phyloP scores from a whole-genome alignment of 139 green algal genomes.

The Chlamydomonas schloesseri region DNA sequence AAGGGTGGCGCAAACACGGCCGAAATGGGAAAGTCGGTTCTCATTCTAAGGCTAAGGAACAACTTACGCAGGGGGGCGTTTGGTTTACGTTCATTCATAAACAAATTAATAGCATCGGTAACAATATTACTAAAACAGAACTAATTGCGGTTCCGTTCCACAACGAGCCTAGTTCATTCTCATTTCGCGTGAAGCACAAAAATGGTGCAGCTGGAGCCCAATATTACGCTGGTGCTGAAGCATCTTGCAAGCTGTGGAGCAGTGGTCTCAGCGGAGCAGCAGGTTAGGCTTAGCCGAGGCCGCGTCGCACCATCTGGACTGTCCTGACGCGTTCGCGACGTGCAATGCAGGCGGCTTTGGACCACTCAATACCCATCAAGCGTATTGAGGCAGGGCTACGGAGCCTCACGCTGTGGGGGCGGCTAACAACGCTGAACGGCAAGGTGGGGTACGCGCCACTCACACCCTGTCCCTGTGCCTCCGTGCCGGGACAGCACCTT shows the following conservation, averaged over 20 bases:
- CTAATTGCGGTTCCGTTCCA: too few relatives aligned
- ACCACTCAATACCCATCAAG: constrained; percentile 77
- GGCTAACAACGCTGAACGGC: constrained; percentile 68
- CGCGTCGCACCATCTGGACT: not conserved
- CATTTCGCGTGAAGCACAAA: not conserved
- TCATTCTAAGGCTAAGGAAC: too few relatives aligned
- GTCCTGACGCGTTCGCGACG: not conserved
- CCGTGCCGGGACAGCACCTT: too few relatives aligned
- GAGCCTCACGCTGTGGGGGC: constrained; percentile 70
- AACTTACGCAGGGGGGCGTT: too few relatives aligned
- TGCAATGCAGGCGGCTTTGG: constrained; percentile 65
- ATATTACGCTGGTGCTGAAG: constrained; percentile 72
- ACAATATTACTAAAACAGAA: too few relatives aligned
- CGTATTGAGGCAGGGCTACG: constrained; percentile 71
- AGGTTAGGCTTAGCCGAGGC: constrained; percentile 30
- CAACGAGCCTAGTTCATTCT: too few relatives aligned
- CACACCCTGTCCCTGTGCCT: too few relatives aligned
- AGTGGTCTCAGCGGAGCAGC: constrained; percentile 72
- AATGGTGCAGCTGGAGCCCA: constrained; percentile 75
- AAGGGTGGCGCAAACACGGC: too few relatives aligned
- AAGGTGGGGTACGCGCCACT: constrained; percentile 59
- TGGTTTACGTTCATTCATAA: too few relatives aligned
- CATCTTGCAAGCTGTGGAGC: constrained; percentile 70
- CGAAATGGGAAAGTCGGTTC: too few relatives aligned
- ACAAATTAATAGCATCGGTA: too few relatives aligned